Conservation (phyloP, 129 eudicot genomes). For the Silybum marianum region DNA sequence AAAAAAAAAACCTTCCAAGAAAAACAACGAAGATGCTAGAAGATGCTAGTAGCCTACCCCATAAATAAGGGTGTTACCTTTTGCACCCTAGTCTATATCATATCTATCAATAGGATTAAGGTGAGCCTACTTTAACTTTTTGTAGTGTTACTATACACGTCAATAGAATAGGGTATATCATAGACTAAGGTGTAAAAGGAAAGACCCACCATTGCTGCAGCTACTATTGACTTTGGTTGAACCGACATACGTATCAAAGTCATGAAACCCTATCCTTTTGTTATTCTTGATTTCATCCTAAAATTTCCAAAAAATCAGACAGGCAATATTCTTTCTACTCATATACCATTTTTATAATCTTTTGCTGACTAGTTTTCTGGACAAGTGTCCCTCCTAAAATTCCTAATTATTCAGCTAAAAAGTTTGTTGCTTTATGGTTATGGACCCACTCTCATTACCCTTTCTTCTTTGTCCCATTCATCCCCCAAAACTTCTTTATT, state of each 20-base stretch:
- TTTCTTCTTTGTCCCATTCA: slow-evolving; percentile 28
- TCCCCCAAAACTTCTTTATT: slow-evolving; percentile 11
- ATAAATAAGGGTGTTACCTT: no score
- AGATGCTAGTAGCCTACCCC: no score
- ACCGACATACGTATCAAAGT: slow-evolving; percentile 12
- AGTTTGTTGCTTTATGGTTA: slow-evolving; percentile 35
- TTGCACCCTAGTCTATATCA: no score
- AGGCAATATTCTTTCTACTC: neutral
- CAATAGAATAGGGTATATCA: no score
- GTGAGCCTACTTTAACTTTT: no score
- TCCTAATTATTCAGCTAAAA: slow-evolving; percentile 11
- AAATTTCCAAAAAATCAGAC: slow-evolving; percentile 1
- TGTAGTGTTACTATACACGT: no score
- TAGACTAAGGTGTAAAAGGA: no score
- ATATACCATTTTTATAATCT: slow-evolving; percentile 9
- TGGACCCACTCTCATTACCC: slow-evolving; percentile 15
- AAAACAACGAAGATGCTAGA: no score
- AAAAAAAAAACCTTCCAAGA: no score
- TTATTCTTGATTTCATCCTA: neutral
- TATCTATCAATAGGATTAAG: no score
- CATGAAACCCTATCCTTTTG: neutral
- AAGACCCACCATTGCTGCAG: neutral
- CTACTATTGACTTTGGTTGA: slow-evolving; percentile 11
- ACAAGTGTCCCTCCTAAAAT: slow-evolving; percentile 29
- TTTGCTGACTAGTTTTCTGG: slow-evolving; percentile 12